Evolutionary conservation across 2,329 filamentous ascomycete species (phyloP).

Genomic region (Colletotrichum tofieldiae): DNA sequence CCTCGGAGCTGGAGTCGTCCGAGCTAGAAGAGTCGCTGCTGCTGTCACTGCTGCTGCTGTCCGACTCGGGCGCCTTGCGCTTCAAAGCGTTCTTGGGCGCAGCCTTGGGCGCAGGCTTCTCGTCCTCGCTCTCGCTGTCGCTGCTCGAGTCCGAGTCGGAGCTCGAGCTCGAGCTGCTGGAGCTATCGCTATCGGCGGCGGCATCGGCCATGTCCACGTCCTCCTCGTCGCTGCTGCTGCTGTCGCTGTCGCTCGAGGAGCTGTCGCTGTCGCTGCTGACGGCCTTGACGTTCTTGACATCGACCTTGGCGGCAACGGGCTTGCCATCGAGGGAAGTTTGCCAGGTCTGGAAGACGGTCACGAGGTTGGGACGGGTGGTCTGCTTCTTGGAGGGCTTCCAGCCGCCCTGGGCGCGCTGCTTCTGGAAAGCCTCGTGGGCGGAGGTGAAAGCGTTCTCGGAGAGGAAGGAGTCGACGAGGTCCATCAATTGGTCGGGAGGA

Average conservation of each 20-base stretch:
- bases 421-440: constrained; percentile 74
- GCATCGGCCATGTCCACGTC: constrained; percentile 66
- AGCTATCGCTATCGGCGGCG: constrained; percentile 51
- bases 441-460: constrained; percentile 75
- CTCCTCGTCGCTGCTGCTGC: constrained; percentile 52
- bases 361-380: constrained; percentile 53
- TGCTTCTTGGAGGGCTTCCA: constrained; percentile 55
- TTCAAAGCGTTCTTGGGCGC: constrained; percentile 53
- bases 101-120: constrained; percentile 42
- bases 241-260: constrained; percentile 38
- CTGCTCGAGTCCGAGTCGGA: constrained; percentile 53
- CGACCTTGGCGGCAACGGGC: constrained; percentile 44
- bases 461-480: constrained; percentile 78
- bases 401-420: constrained; percentile 72
- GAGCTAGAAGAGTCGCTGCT: constrained; percentile 52
- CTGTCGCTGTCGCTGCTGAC: constrained; percentile 53
- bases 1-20: constrained; percentile 62
- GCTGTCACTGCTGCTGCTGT: constrained; percentile 46
- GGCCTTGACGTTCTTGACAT: constrained; percentile 38
- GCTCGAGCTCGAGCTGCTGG: constrained; percentile 56
- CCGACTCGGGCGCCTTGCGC: constrained; percentile 57
- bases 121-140: constrained; percentile 44
- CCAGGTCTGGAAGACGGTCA: constrained; percentile 68
- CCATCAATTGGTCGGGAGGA: constrained; percentile 74
- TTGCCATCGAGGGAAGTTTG: constrained; percentile 51